Evolutionary conservation across 805 yeast species (phyloP), one percentile per base, ranked within the genome.

Genomic region (Clavispora vitiphila): DNA sequence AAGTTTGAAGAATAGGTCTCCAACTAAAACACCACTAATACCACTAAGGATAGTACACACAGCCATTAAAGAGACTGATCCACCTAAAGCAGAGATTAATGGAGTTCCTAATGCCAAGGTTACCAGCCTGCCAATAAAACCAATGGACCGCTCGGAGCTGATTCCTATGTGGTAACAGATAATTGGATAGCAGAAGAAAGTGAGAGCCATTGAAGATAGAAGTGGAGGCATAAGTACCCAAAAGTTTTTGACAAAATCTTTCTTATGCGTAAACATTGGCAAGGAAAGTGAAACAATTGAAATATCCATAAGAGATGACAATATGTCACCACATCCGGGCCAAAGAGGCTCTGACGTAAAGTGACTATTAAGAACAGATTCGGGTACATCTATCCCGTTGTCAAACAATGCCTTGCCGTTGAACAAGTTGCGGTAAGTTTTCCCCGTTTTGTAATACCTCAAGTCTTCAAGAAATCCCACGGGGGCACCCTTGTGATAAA

Each of bases 241-340:
- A 48, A 80, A 81, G 53, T 83, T 82, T 38, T 71, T 69, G 22
- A 66, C 59, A 47, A 86, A 71, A 51, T 85, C 95, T 12, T 61
- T 62, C 38, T 93, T 63, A 60, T 83, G 85, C 8, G 83, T 76
- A 60, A 74, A 86, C 87, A 86, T 83, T 3, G 95, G 89, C 38
- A 86, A 62, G 18, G 90, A 76, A 34, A 86, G 67, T 1, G 91
- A 77, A 1, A 83, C 89, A 60, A 86, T 86, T 2, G 88, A 77
- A 8, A 83, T 74, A 53, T 85, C 93, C 83, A 86, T 81, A 49
- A 85, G 59, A 0, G 89, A 74, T 5, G 80, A 58, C 30, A 86
- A 69, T 14, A 86, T 67, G 55, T 86, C 95, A 2, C 95, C 95
- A 11, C 90, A 86, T 0, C 95, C 95, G 1, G 95, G 93, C 75